These are phyloP conservation scores for Magnolia sinica DNA, from an alignment of 164 flowering plant species.

Conservation along the genomic window DNA sequence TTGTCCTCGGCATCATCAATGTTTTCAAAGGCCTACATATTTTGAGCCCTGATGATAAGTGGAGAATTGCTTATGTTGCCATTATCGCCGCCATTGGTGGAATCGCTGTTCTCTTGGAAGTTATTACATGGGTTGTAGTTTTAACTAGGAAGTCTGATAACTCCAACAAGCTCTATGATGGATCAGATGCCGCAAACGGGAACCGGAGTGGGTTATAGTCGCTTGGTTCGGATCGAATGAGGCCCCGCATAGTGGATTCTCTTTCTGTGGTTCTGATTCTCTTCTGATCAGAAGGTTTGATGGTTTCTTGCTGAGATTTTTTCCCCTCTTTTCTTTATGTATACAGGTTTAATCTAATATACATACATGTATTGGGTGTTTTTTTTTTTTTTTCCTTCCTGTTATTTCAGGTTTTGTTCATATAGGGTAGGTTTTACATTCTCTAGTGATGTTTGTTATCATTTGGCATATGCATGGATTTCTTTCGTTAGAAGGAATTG, in stretches of 20 bases:
- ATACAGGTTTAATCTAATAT: no score
- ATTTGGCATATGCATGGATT: not conserved
- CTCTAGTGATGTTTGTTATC: not conserved
- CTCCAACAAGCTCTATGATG: conserved; percentile 44
- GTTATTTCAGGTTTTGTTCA: not conserved
- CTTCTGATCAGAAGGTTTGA: not conserved
- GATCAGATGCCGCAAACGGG: conserved; percentile 11
- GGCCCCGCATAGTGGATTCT: not conserved
- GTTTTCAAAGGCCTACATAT: conserved; percentile 72
- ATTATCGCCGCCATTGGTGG: conserved; percentile 42
- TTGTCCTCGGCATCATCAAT: conserved; percentile 67
- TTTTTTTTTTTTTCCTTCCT: not conserved
- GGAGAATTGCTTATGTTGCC: conserved; percentile 45
- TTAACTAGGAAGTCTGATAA: conserved; percentile 42
- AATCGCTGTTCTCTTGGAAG: conserved; percentile 49
- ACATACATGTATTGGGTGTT: not conserved
- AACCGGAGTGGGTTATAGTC: not conserved
- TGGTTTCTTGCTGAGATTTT: no score
- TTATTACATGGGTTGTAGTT: conserved; percentile 62
- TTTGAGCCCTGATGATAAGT: conserved; percentile 46
- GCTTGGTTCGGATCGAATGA: not conserved
- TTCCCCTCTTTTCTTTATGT: not conserved
- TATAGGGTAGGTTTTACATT: not conserved
- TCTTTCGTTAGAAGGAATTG: not conserved
- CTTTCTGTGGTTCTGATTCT: not conserved